Evolutionary conservation across 192 early-diverging fungal genomes (phyloP).

Genomic region (Entomortierella beljakovae): DNA sequence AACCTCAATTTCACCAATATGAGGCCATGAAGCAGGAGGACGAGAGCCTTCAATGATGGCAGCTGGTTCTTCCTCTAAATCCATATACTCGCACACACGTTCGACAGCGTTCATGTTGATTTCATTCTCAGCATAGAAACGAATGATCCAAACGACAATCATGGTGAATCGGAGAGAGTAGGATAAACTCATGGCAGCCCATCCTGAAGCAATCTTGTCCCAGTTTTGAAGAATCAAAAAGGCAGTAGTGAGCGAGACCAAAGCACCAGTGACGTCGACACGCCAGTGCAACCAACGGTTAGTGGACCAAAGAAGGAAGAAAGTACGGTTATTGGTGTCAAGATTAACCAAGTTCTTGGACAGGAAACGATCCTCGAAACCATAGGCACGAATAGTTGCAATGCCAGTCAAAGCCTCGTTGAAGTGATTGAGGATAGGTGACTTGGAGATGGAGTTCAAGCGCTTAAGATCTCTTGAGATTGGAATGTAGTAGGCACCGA

Average conservation of each 20-base stretch:
- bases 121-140: conserved; percentile 85
- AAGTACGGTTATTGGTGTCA: conserved; percentile 87
- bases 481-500: conserved; percentile 78
- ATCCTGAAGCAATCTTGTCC: conserved; percentile 78
- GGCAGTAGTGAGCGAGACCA: conserved; percentile 78
- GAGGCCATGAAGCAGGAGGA: conserved; percentile 72
- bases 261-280: conserved; percentile 80
- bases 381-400: conserved; percentile 88
- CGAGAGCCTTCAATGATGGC: conserved; percentile 61
- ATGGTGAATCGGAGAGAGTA: conserved; percentile 89
- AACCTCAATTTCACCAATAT: conserved; percentile 74
- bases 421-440: conserved; percentile 59
- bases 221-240: conserved; percentile 65
- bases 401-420: conserved; percentile 82
- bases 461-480: conserved; percentile 86
- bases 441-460: conserved; percentile 68
- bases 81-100: conserved; percentile 85
- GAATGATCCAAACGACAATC: conserved; percentile 82
- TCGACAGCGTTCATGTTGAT: conserved; percentile 91
- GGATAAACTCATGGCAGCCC: conserved; percentile 87
- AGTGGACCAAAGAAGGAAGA: conserved; percentile 86
- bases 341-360: conserved; percentile 68
- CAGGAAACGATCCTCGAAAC: conserved; percentile 72
- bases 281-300: conserved; percentile 92
- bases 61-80: conserved; percentile 82